These are phyloP conservation scores for Citrus sp. DNA, from an alignment of 345 rosid genomes.

Conservation along the genomic window DNA sequence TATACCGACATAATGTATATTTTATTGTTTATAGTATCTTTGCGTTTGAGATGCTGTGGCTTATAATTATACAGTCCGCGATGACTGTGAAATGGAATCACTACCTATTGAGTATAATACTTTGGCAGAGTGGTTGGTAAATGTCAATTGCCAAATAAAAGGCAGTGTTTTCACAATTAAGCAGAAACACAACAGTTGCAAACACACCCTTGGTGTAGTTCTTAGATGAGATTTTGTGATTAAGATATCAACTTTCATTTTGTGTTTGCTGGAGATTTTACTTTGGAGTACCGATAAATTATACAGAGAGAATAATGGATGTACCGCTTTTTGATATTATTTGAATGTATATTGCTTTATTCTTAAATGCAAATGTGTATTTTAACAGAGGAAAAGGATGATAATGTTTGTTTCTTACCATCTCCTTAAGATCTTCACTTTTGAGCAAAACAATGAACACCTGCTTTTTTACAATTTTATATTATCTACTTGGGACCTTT, in stretches of 20 bases:
- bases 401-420: neutral
- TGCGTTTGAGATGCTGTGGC: too few species aligned
- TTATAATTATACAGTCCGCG: too few species aligned
- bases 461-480: neutral
- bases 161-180: too few species aligned
- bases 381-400: neutral
- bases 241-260: neutral
- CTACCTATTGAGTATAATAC: too few species aligned
- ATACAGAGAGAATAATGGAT: neutral
- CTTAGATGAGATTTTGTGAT: neutral
- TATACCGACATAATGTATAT: neutral
- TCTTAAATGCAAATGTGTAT: neutral
- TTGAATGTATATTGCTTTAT: neutral
- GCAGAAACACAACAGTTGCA: too few species aligned
- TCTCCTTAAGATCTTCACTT: neutral
- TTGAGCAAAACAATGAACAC: neutral
- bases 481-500: neutral
- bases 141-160: too few species aligned
- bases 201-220: too few species aligned
- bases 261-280: neutral
- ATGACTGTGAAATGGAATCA: too few species aligned
- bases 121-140: too few species aligned
- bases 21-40: too few species aligned
- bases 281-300: neutral
- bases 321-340: neutral